Conservation (phyloP, 129 eudicot species). For the Dittrichia graveolens region DNA sequence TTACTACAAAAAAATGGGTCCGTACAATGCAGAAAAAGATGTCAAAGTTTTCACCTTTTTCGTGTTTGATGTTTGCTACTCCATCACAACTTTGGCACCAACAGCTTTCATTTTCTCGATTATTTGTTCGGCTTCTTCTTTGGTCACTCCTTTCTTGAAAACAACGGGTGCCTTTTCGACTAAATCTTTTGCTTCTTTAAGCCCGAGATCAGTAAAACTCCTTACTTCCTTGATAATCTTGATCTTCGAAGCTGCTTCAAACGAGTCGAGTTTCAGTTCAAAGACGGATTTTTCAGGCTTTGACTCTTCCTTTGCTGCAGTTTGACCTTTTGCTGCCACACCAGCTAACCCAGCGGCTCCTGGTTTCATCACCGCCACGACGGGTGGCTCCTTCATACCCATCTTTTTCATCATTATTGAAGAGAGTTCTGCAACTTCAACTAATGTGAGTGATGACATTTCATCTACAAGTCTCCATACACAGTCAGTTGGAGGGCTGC, state of each 20-base stretch:
- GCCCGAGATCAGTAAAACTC: constrained; percentile 74
- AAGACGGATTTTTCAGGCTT: constrained; percentile 75
- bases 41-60: constrained; percentile 13
- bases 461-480: constrained; percentile 95
- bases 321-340: constrained; percentile 33
- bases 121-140: constrained; percentile 83
- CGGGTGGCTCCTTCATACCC: constrained; percentile 68
- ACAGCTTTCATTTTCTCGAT: constrained; percentile 84
- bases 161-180: constrained; percentile 84
- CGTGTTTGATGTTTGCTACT: constrained; percentile 28
- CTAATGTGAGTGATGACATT: constrained; percentile 59
- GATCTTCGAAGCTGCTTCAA: constrained; percentile 73
- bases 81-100: constrained; percentile 89
- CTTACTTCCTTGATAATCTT: constrained; percentile 86
- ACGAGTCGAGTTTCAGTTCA: constrained; percentile 77
- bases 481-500: constrained; percentile 89
- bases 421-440: constrained; percentile 57
- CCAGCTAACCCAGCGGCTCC: constrained; percentile 69
- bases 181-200: constrained; percentile 88
- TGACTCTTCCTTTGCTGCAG: constrained; percentile 58
- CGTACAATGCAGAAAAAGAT: constrained; percentile 18
- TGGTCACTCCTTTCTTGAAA: constrained; percentile 73
- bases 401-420: constrained; percentile 69
- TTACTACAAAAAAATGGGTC: constrained; percentile 17
- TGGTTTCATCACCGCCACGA: constrained; percentile 69